phyloP scores from a whole-genome alignment of 1,284 basidiomycete species.

The Ustilago hordei region DNA sequence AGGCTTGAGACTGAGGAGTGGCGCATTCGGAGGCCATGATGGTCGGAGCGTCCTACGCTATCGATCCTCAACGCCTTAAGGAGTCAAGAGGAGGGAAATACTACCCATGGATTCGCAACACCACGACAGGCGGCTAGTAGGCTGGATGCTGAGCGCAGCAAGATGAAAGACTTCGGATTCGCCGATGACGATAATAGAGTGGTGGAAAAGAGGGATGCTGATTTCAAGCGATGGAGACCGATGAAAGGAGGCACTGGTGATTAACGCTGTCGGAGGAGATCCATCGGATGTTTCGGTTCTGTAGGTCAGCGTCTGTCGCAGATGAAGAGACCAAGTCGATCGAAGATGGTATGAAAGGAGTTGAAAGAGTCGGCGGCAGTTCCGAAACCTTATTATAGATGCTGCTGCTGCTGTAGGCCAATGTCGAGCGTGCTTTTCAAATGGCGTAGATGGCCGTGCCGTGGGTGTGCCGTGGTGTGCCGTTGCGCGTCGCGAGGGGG shows the following conservation, averaged over 20 bases:
- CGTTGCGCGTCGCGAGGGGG: conserved; percentile 15
- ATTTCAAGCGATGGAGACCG: neutral
- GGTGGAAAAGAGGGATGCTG: neutral
- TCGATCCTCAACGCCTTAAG: conserved; percentile 8
- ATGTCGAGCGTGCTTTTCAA: conserved; percentile 6
- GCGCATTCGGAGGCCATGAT: conserved; percentile 31
- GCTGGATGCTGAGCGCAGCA: neutral
- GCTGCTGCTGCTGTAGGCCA: neutral
- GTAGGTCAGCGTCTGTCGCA: neutral
- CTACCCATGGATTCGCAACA: conserved; percentile 11
- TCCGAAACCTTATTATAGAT: conserved; percentile 9
- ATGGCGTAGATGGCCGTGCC: conserved; percentile 7
- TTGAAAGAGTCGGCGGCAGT: neutral
- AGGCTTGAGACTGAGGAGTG: neutral
- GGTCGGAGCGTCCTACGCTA: neutral
- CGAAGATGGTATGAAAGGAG: neutral
- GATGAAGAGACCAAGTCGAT: neutral
- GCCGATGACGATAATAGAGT: neutral
- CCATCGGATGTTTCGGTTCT: neutral
- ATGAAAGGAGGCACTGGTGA: neutral
- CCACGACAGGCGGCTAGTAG: neutral
- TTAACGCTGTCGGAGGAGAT: neutral
- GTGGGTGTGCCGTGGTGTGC: neutral
- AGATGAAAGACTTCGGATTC: neutral
- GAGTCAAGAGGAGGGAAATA: conserved; percentile 1